Evolutionary conservation across 2,329 filamentous ascomycete species (phyloP).

Genomic region (Diplodia sapinea): DNA sequence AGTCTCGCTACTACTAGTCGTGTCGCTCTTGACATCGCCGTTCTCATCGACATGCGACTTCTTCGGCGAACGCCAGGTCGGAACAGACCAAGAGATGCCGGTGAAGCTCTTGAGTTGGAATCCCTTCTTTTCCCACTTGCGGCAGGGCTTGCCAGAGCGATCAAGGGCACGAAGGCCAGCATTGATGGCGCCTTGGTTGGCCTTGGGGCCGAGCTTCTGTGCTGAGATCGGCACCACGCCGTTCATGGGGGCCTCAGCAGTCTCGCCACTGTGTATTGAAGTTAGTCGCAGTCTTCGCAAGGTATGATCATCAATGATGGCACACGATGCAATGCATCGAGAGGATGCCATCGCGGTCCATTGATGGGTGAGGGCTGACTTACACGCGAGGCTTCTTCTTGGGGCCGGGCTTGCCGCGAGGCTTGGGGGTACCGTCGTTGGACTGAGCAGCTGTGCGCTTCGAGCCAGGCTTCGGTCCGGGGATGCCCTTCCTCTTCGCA

Average conservation of each 20-base stretch:
- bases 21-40: conserved; percentile 65
- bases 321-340: not conserved
- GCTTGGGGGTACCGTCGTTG: conserved; percentile 69
- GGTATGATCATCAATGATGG: not conserved
- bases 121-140: conserved; percentile 84
- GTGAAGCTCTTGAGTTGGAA: conserved; percentile 93
- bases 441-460: conserved; percentile 61
- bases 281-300: conserved; percentile 40
- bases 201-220: conserved; percentile 93
- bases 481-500: conserved; percentile 76
- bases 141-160: conserved; percentile 87
- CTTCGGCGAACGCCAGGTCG: conserved; percentile 81
- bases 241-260: conserved; percentile 52
- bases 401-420: conserved; percentile 85
- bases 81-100: conserved; percentile 79
- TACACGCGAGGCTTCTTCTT: conserved; percentile 97
- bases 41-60: conserved; percentile 58
- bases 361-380: conserved; percentile 51
- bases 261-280: conserved; percentile 54
- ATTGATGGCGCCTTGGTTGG: conserved; percentile 97
- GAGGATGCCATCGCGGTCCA: not conserved
- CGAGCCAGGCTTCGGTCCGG: conserved; percentile 69
- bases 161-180: conserved; percentile 93
- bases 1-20: conserved; percentile 60
- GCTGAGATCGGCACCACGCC: conserved; percentile 49